Evolutionary conservation across 2,329 filamentous ascomycete species (phyloP), one percentile per base, ranked within the genome.

Genomic region (Fusarium stilboides): DNA sequence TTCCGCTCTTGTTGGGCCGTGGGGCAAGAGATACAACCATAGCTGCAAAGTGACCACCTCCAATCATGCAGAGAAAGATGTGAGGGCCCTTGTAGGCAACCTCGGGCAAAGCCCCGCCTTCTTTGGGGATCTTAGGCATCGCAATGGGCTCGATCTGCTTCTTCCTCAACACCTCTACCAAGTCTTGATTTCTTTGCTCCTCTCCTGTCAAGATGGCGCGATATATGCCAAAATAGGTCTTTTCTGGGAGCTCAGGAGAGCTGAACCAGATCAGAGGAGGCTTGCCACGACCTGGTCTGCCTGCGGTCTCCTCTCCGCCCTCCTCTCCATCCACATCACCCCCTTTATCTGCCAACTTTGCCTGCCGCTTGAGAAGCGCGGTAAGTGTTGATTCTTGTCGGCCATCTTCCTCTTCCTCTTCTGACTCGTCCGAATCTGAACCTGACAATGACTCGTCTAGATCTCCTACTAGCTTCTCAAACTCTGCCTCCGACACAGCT

Each of bases 31-130:
- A 94, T 13, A 99, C 92, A 13, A 98, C 86, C 94, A 98, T 98
- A 51, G 93, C 96, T 1, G 96, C 96, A 77, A 99, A 99, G 78
- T 99, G 96, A 0, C 96, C 96, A 62, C 96, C 96, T 24, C 96
- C 96, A 51, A 99, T 97, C 96, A 99, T 99, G 80, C 94, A 98
- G 47, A 99, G 87, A 77, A 99, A 98, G 50, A 97, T 89, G 77
- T 98, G 94, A 3, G 94, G 93, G 9, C 91, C 90, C 24, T 89
- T 88, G 76, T 91, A 88, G 5, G 84, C 83, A 12, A 86, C 80
- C 3, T 84, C 81, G 4, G 86, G 84, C 7, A 88, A 79, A 17
- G 84, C 82, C 3, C 89, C 88, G 4, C 89, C 88, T 47, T 90
- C 89, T 58, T 88, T 89, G 37, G 85, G 80, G 3, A 86, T 82